Conservation (phyloP, 306 rosid species). For the Medicago lupulina region DNA sequence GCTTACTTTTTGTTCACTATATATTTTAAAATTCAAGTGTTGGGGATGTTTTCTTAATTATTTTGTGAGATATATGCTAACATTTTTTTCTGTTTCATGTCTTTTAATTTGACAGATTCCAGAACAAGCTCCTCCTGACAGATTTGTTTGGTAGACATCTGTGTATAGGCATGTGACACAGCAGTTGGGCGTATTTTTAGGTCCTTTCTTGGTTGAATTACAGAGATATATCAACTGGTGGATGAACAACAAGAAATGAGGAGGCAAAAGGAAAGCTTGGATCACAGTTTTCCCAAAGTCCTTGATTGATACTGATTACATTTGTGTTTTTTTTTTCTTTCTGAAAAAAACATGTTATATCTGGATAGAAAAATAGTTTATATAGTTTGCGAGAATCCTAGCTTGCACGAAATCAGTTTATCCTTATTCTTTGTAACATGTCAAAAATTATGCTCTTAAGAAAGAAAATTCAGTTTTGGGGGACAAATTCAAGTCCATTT, state of each 20-base stretch:
- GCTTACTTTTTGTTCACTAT: conserved; percentile 5
- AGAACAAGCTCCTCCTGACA: conserved; percentile 72
- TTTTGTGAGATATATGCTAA: conserved; percentile 14
- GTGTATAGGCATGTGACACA: not conserved
- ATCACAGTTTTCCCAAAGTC: not conserved
- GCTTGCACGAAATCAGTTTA: not conserved
- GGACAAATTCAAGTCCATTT: not conserved
- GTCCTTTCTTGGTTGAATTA: conserved; percentile 15
- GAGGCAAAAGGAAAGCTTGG: not conserved
- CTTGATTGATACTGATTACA: not conserved
- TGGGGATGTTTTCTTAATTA: not conserved
- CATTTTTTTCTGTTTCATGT: conserved; percentile 9
- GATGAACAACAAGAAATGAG: conserved; percentile 7
- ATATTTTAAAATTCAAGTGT: not conserved
- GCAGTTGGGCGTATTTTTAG: not conserved
- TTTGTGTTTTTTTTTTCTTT: not conserved
- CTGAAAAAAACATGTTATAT: not conserved
- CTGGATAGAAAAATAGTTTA: not conserved
- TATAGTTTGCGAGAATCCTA: not conserved
- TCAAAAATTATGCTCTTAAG: not conserved
- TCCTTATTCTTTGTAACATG: not conserved
- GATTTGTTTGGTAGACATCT: conserved; percentile 42
- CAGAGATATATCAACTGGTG: conserved; percentile 18
- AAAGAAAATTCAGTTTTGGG: not conserved
- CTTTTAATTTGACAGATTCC: conserved; percentile 58